Conservation (phyloP, 805 yeast genomes). For the Monosporozyma aerobia region DNA sequence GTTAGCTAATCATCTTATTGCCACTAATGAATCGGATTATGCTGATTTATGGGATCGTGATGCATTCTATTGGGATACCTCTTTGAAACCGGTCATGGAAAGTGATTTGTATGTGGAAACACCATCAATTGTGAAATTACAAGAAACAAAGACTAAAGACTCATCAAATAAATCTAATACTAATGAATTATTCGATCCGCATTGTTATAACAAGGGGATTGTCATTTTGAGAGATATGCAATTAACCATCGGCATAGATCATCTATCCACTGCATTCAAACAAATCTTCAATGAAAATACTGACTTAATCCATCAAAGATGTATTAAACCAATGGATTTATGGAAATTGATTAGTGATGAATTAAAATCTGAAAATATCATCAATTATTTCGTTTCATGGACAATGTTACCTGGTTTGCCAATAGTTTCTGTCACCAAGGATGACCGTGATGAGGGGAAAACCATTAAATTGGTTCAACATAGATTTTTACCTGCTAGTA, state of each 20-base stretch:
- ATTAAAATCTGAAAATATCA: conserved; percentile 20
- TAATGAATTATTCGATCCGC: conserved; percentile 25
- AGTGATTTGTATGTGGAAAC: background rate
- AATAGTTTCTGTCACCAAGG: conserved; percentile 28
- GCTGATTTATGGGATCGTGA: conserved; percentile 16
- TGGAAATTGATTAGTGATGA: conserved; percentile 17
- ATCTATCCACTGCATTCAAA: conserved; percentile 15
- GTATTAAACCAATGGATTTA: conserved; percentile 27
- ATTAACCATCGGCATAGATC: conserved; percentile 16
- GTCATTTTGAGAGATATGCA: conserved; percentile 23
- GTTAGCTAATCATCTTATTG: conserved; percentile 44
- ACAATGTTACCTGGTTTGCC: conserved; percentile 53
- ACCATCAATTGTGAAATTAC: conserved; percentile 12
- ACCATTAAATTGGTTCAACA: conserved; percentile 33
- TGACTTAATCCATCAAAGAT: conserved; percentile 9
- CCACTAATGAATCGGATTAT: conserved; percentile 20
- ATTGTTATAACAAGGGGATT: conserved; percentile 28
- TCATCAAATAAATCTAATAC: conserved; percentile 9
- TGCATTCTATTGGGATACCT: conserved; percentile 13
- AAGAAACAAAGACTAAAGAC: conserved; percentile 3
- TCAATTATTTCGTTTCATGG: conserved; percentile 42
- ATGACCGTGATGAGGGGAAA: conserved; percentile 18
- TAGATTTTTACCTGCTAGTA: conserved; percentile 22
- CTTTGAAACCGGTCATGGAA: background rate
- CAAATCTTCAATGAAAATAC: conserved; percentile 9